Base-by-base conservation (phyloP, 2,329 filamentous ascomycete species). In the Aspergillus hiratsukae region DNA sequence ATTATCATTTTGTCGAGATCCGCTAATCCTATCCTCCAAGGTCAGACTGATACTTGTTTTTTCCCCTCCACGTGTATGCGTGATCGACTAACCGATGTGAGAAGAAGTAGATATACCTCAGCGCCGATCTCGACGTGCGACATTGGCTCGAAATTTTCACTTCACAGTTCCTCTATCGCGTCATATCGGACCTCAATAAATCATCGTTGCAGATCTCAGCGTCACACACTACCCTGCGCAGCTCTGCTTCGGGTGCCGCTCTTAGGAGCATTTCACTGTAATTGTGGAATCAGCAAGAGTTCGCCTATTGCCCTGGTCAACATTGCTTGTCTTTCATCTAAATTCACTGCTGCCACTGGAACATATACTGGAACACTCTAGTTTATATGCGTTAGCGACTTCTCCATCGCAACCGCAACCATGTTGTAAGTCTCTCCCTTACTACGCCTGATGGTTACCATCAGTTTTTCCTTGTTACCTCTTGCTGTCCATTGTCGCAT, bases 341-440 rank as follows among this genome's bases (percentile, higher is more conserved):
- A 11, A 46, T 46, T 25, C 21, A n/a, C 10, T 25, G 6, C 19
- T 9, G 11, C 29, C 11, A 27, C 43, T 46, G 11, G 9, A 11
- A 11, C 49, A n/a, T 51, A 23, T 40, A 55, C 52, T 23, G 45
- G 43, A 31, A n/a, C 31, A 51, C 40, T 52, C 41, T 48, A 48
- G 43, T 41, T 53, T n/a, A 37, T 14, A 37, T 37, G 31, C 49
- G 51, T 49, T 35, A 49, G 14, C 51, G 35, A n/a, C 41, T 14
- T 14, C 31, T 35, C 31, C 11, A 21, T 56, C 40, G 41, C 27
- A 50, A 37, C 52, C 51, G 58, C 56, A 61, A 48, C 57, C 61
- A 65, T 65, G 63, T 65, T 65, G 63, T 65, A 65, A 64, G 63
- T 52, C 43, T 57, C 31, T 25, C 54, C 31, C 58, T 46, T 29